These are phyloP conservation scores for Viola pubescens DNA, from an alignment of 441 rosid species.

Conservation along the genomic window DNA sequence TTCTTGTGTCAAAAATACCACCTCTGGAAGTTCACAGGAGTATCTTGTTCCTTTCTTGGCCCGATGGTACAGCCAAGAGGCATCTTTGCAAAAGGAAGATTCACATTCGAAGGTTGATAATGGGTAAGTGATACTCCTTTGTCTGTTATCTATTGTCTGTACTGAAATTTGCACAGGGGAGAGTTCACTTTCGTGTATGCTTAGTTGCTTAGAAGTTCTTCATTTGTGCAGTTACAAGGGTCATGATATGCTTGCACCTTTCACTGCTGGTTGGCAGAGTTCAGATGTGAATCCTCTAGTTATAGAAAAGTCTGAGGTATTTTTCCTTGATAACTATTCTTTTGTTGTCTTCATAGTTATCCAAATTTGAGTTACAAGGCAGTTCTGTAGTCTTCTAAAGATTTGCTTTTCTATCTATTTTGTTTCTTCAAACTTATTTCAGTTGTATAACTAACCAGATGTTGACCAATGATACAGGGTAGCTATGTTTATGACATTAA, in stretches of 20 bases:
- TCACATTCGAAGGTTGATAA: background rate
- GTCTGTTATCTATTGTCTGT: background rate
- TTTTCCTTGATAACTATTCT: background rate
- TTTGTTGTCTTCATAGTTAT: background rate
- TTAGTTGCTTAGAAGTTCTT: conserved; percentile 7
- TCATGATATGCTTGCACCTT: conserved; percentile 95
- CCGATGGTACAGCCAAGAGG: conserved; percentile 40
- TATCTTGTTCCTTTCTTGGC: conserved; percentile 21
- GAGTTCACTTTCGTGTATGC: background rate
- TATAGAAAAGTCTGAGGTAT: conserved; percentile 71
- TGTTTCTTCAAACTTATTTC: background rate
- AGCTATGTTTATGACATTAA: conserved; percentile 69
- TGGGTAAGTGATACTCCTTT: conserved; percentile 27
- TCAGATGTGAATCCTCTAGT: conserved; percentile 63
- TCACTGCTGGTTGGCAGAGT: conserved; percentile 92
- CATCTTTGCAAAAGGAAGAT: conserved; percentile 45
- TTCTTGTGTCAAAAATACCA: conserved; percentile 32
- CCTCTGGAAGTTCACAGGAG: conserved; percentile 25
- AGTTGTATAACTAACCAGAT: conserved; percentile 12
- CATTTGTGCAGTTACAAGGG: conserved; percentile 57
- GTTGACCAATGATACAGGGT: conserved; percentile 41
- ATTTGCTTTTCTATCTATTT: background rate
- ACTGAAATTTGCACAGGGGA: background rate
- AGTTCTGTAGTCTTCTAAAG: conserved; percentile 1
- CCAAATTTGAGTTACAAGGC: background rate